Conservation (phyloP, 306 rosid species). For the Quercus cerris region DNA sequence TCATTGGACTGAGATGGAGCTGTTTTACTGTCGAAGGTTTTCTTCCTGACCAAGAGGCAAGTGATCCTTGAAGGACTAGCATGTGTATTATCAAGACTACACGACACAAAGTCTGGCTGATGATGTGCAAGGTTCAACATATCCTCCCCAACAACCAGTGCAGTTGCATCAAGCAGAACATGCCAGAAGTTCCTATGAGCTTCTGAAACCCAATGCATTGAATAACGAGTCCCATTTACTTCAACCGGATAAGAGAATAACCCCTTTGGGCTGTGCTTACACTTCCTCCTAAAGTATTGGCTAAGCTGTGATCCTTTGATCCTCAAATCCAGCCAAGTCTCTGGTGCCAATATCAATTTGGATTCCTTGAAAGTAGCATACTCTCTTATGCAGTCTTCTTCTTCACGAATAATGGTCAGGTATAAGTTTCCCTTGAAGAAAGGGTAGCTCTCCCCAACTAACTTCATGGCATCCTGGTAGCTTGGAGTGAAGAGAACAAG, state of each 20-base stretch:
- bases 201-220: slow-evolving; percentile 88
- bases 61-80: slow-evolving; percentile 74
- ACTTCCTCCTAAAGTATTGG: slow-evolving; percentile 77
- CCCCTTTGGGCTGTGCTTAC: slow-evolving; percentile 76
- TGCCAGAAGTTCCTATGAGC: slow-evolving; percentile 92
- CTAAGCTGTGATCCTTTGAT: slow-evolving; percentile 83
- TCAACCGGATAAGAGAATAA: slow-evolving; percentile 74
- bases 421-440: slow-evolving; percentile 64
- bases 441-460: slow-evolving; percentile 80
- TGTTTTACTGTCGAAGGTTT: slow-evolving; percentile 60
- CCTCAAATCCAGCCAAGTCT: slow-evolving; percentile 74
- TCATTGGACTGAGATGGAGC: slow-evolving; percentile 54
- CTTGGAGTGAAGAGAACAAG: slow-evolving; percentile 74
- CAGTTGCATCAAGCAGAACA: slow-evolving; percentile 85
- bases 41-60: slow-evolving; percentile 76
- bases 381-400: slow-evolving; percentile 55
- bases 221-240: slow-evolving; percentile 56
- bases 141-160: slow-evolving; percentile 61
- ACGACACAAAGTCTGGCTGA: slow-evolving; percentile 79
- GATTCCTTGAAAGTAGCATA: slow-evolving; percentile 72
- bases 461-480: slow-evolving; percentile 67
- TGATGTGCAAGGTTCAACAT: slow-evolving; percentile 63
- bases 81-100: slow-evolving; percentile 65
- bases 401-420: slow-evolving; percentile 52
- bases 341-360: slow-evolving; percentile 61